Percentiles rank a stretch among this genome's conserved stretches.
These are phyloP conservation scores for Massarina eburnea DNA, from an alignment of 2,329 filamentous ascomycete genomes.

Conservation along the genomic window DNA sequence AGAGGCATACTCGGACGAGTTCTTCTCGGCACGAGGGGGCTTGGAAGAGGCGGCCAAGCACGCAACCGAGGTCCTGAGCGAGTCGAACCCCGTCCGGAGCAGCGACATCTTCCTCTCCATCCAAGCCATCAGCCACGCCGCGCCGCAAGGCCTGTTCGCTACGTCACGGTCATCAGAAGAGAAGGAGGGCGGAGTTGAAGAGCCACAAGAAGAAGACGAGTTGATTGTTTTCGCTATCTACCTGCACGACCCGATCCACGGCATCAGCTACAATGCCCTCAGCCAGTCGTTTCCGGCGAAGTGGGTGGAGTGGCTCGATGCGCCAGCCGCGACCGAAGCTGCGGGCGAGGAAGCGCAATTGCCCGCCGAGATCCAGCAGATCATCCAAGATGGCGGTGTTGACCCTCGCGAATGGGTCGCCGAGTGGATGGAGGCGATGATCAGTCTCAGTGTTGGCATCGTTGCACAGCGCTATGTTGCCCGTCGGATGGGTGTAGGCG, in stretches of 20 bases:
- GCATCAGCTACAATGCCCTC: slow-evolving; percentile 80
- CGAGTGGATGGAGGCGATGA: slow-evolving; percentile 91
- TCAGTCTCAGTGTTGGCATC: slow-evolving; percentile 76
- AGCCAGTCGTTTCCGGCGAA: slow-evolving; percentile 80
- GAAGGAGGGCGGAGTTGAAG: slow-evolving; percentile 54
- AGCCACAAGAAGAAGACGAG: slow-evolving; percentile 60
- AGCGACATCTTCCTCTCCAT: slow-evolving; percentile 96
- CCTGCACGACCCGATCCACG: slow-evolving; percentile 85
- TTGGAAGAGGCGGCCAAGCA: slow-evolving; percentile 77
- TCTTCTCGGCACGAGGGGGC: slow-evolving; percentile 76
- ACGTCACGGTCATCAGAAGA: slow-evolving; percentile 58
- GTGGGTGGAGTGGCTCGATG: slow-evolving; percentile 91
- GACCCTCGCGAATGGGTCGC: slow-evolving; percentile 97
- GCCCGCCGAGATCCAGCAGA: slow-evolving; percentile 84
- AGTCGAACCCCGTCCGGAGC: slow-evolving; percentile 85
- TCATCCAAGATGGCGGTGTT: slow-evolving; percentile 72
- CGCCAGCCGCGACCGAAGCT: slow-evolving; percentile 40
- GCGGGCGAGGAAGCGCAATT: slow-evolving; percentile 56
- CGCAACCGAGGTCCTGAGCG: slow-evolving; percentile 76
- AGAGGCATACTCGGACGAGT: slow-evolving; percentile 83
- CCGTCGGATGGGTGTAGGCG: slow-evolving; percentile 91
- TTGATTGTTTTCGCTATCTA: slow-evolving; percentile 75
- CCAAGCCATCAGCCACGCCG: slow-evolving; percentile 74
- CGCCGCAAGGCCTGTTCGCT: slow-evolving; percentile 68
- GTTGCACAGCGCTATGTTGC: slow-evolving; percentile 96